These are phyloP conservation scores for Aspergillus carbonarius DNA, from an alignment of 2,329 filamentous ascomycete genomes.

Conservation along the genomic window DNA sequence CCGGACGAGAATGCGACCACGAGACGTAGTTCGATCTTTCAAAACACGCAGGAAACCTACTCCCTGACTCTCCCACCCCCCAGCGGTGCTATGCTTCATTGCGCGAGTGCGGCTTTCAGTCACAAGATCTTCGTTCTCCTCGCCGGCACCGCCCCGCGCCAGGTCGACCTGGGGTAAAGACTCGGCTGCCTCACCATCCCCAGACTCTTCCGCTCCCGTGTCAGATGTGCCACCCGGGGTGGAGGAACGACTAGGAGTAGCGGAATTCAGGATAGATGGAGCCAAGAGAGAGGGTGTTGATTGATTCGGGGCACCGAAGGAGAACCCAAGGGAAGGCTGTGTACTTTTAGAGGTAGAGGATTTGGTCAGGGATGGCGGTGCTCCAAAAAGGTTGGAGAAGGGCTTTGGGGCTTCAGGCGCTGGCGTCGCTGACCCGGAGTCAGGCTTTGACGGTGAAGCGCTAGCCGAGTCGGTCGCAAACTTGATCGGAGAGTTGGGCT, in stretches of 20 bases:
- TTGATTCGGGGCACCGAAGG: slow-evolving; percentile 37
- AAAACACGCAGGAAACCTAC: slow-evolving; percentile 71
- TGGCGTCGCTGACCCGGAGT: slow-evolving; percentile 22
- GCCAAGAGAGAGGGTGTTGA: slow-evolving; percentile 23
- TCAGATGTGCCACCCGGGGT: slow-evolving; percentile 50
- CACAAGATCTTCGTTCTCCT: slow-evolving; percentile 69
- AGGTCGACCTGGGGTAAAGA: slow-evolving; percentile 70
- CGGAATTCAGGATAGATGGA: slow-evolving; percentile 37
- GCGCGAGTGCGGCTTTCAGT: slow-evolving; percentile 72
- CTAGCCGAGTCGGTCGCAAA: slow-evolving; percentile 38
- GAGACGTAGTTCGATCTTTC: slow-evolving; percentile 68
- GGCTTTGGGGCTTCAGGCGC: slow-evolving; percentile 27
- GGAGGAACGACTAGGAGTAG: slow-evolving; percentile 43
- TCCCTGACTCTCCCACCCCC: slow-evolving; percentile 67
- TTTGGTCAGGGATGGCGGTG: slow-evolving; percentile 19
- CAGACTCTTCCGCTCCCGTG: slow-evolving; percentile 39
- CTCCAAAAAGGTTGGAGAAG: slow-evolving; percentile 32
- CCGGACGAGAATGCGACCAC: slow-evolving; percentile 68
- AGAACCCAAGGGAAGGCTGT: slow-evolving; percentile 35
- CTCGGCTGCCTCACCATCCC: slow-evolving; percentile 55
- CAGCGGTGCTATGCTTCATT: slow-evolving; percentile 56
- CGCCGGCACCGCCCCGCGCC: slow-evolving; percentile 63
- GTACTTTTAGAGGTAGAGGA: slow-evolving; percentile 18
- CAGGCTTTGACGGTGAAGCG: slow-evolving; percentile 28
- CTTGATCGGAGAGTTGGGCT: slow-evolving; percentile 48